Evolutionary conservation across 768 basidiomycete species (phyloP), one percentile per base, ranked within the genome.

Genomic region (Cyclocybe cylindracea): DNA sequence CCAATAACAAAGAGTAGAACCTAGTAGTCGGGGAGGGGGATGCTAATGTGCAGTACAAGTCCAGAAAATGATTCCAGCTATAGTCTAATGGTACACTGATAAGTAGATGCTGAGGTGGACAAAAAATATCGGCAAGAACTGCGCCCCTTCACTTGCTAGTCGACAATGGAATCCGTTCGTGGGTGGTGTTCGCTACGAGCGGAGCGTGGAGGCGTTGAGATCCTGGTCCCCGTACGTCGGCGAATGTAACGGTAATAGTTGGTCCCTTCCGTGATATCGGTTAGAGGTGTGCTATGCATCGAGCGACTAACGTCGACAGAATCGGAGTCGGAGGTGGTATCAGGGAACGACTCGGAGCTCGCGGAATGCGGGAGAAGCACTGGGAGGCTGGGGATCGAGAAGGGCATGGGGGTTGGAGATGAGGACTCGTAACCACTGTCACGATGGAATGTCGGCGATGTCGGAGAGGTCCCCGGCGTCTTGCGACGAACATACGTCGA

Each of bases 401-500:
- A 78, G 10, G 84, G 83, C 59, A 75, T 73, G 39, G 73, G 72
- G 24, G 70, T 57, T 13, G 73, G 64, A 10, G 65, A 58, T 19
- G 71, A 68, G 53, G 74, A 73, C 62, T 69, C 67, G 57, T 69
- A 67, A 60, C 66, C 66, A 60, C 67, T 67, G 60, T 74, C 74
- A 44, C 68, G 77, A 48, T 79, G 73, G 65, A 88, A 89, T 9
- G 80, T 79, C 10, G 86, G 80, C 2, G 84, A 82, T 11, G 82
- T 84, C 0, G 89, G 88, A 9, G 89, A 89, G 36, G 80, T 77
- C 51, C 84, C 83, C 29, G 89, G 89, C 1, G 88, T 89, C 70
- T 84, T 88, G 55, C 89, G 84, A 56, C 90, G 87, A 39, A 88
- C 85, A 53, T 87, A 91, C 36, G 81, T 78, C 24, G 90, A 92